These are phyloP conservation scores for Articulospora tetracladia DNA, from an alignment of 495 filamentous ascomycete species.

Conservation along the genomic window DNA sequence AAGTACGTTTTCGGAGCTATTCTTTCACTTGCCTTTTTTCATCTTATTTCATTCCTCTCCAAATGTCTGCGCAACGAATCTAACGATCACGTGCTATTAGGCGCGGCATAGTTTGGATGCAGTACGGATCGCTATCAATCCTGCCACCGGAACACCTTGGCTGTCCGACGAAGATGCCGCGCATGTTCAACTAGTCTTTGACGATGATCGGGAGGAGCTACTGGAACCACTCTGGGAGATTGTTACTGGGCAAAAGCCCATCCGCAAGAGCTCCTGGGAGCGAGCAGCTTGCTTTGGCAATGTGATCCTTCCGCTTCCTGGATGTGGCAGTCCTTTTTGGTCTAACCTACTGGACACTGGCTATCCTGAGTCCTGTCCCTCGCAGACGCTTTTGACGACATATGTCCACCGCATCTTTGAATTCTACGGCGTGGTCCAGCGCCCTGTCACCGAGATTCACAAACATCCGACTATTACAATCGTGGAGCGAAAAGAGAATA, in stretches of 20 bases:
- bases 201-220: constrained; percentile 32
- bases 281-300: constrained; percentile 24
- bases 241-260: constrained; percentile 23
- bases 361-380: constrained; percentile 24
- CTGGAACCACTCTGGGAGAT: constrained; percentile 34
- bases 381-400: constrained; percentile 26
- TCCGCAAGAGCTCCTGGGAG: constrained; percentile 25
- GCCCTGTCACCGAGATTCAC: constrained; percentile 8
- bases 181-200: constrained; percentile 33
- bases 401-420: constrained; percentile 29
- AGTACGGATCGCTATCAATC: constrained; percentile 27
- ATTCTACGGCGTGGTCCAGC: constrained; percentile 22
- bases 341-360: constrained; percentile 18
- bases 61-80: constrained; percentile 17
- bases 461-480: constrained; percentile 29
- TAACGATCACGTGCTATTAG: constrained; percentile 18
- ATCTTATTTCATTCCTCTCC: constrained; percentile 14
- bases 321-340: constrained; percentile 37
- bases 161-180: constrained; percentile 21
- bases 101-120: constrained; percentile 27
- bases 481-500: constrained; percentile 30
- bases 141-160: constrained; percentile 13
- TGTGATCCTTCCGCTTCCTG: constrained; percentile 35
- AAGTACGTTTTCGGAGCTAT: constrained; percentile 28
- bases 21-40: constrained; percentile 21